Evolutionary conservation across 495 filamentous ascomycete species (phyloP).

Genomic region (Pseudomonodictys pantanalensis): DNA sequence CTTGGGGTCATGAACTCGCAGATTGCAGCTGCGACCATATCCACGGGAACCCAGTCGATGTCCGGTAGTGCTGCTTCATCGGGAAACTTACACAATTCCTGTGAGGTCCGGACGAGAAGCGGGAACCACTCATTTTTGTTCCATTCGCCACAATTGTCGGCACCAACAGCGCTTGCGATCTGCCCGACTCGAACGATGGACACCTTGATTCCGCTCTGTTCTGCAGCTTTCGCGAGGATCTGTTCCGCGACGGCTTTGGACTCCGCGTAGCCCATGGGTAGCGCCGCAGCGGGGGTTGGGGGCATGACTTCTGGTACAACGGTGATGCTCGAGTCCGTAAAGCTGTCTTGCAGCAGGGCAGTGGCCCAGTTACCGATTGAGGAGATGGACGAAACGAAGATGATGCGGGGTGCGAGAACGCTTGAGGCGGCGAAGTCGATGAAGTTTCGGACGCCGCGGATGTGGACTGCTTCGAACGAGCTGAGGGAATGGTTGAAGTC

Average conservation of each 20-base stretch:
- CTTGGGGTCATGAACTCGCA: background rate
- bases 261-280: conserved; percentile 3
- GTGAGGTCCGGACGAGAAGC: background rate
- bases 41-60: conserved; percentile 5
- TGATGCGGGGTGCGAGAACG: background rate
- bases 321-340: background rate
- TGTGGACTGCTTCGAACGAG: conserved; percentile 1
- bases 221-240: background rate
- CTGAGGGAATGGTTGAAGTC: conserved; percentile 16
- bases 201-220: background rate
- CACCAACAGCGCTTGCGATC: background rate
- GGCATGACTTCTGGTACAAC: background rate
- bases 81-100: background rate
- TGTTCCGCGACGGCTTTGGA: conserved; percentile 4
- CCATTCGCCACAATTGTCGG: background rate
- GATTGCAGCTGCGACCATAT: background rate
- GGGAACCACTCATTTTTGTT: conserved; percentile 8
- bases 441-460: background rate
- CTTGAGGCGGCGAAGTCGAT: conserved; percentile 1
- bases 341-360: background rate
- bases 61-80: background rate
- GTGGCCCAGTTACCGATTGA: conserved; percentile 1
- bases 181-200: conserved; percentile 5
- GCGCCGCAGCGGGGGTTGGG: conserved; percentile 1
- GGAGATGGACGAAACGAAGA: conserved; percentile 6